Conservation (phyloP, 129 eudicot genomes). For the Cynara cardunculus region DNA sequence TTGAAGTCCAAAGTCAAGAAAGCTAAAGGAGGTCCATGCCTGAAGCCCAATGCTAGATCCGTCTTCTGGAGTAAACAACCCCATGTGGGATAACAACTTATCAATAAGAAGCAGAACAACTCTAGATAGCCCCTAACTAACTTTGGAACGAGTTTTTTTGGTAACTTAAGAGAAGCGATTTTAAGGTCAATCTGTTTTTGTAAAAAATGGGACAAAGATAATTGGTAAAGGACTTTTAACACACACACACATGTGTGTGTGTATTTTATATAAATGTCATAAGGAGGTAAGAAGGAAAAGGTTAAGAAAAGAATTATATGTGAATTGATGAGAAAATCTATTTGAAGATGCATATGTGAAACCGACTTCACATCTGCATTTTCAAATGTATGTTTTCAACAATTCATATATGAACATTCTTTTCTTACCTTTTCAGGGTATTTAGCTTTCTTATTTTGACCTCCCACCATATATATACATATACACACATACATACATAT, state of each 20-base stretch:
- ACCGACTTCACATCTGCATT: too few relatives aligned
- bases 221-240: background rate
- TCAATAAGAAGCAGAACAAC: background rate
- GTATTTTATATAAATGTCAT: too few relatives aligned
- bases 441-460: too few relatives aligned
- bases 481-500: too few relatives aligned
- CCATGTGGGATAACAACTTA: background rate
- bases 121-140: conserved; percentile 1
- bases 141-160: conserved; percentile 5
- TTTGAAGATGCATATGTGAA: too few relatives aligned
- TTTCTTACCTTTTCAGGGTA: too few relatives aligned
- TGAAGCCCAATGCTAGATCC: conserved; percentile 7
- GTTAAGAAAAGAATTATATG: too few relatives aligned
- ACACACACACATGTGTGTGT: background rate
- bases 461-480: too few relatives aligned
- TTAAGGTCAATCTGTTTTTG: background rate
- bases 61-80: background rate
- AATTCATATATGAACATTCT: too few relatives aligned
- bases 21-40: background rate
- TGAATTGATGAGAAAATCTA: too few relatives aligned
- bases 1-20: background rate
- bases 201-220: background rate
- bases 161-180: conserved; percentile 5
- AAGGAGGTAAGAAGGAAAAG: too few relatives aligned
- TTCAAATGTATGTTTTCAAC: too few relatives aligned